These are phyloP conservation scores for Geotrichum siamense DNA, from an alignment of 1,139 yeast genomes.

Conservation along the genomic window DNA sequence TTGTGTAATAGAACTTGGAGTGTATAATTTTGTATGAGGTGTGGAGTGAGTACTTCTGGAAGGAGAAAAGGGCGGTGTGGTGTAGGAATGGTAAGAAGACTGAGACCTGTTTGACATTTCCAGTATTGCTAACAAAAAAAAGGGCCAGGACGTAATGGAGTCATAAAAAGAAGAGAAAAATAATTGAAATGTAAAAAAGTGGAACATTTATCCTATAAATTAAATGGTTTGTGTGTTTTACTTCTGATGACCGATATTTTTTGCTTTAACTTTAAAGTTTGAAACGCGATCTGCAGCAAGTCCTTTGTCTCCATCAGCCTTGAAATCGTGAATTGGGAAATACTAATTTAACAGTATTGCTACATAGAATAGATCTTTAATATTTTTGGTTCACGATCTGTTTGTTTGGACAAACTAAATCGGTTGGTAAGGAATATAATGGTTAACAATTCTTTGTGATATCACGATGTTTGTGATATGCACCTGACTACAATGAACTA, in stretches of 20 bases:
- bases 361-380: background rate
- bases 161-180: background rate
- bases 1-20: background rate
- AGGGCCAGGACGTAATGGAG: background rate
- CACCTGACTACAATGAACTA: too few relatives aligned
- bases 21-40: background rate
- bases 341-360: background rate
- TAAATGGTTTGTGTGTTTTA: too few relatives aligned
- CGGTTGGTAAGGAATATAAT: background rate
- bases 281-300: conserved; percentile 1
- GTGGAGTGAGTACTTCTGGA: conserved; percentile 1
- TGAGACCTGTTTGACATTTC: background rate
- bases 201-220: too few relatives aligned
- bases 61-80: conserved; percentile 1
- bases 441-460: background rate
- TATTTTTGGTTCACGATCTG: background rate
- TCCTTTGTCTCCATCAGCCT: too few relatives aligned
- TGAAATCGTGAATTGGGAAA: background rate
- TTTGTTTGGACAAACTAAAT: background rate
- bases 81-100: background rate
- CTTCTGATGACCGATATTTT: background rate
- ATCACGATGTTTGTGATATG: background rate
- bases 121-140: background rate
- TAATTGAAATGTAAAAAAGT: background rate
- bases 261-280: conserved; percentile 1